A percentile compares a stretch with the other conserved stretches of the same genome.
phyloP scores from a whole-genome alignment of 305 asterid genomes.

The Plantago lanceolata region DNA sequence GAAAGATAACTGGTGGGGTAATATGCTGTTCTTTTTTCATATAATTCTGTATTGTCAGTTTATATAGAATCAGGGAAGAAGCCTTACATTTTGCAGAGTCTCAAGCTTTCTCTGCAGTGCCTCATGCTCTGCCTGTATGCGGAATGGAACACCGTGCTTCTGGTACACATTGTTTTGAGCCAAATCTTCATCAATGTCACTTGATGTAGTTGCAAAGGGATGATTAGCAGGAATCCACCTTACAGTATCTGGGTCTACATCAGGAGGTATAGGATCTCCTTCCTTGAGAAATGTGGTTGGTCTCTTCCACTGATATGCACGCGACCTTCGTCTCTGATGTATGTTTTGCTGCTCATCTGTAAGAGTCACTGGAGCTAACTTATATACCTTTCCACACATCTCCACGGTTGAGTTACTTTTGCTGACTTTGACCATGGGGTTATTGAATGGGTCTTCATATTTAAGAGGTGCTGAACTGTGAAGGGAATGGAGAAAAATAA shows the following conservation, averaged over 20 bases:
- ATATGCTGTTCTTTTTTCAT: background rate
- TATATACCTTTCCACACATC: conserved; percentile 93
- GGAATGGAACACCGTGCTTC: conserved; percentile 94
- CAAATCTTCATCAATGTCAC: conserved; percentile 88
- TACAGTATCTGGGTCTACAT: conserved; percentile 93
- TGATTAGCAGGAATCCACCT: conserved; percentile 99
- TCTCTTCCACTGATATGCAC: conserved; percentile 97
- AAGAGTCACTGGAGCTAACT: conserved; percentile 87
- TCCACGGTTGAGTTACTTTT: conserved; percentile 79
- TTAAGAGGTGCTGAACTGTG: conserved; percentile 79
- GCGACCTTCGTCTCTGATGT: conserved; percentile 91
- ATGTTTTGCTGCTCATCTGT: conserved; percentile 72
- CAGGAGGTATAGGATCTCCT: conserved; percentile 89
- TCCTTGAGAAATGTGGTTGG: conserved; percentile 86
- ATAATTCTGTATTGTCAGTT: background rate
- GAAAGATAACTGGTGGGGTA: background rate
- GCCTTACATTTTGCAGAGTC: conserved; percentile 78
- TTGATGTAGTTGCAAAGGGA: conserved; percentile 93
- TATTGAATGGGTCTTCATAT: conserved; percentile 92
- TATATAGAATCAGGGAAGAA: background rate
- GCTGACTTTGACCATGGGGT: conserved; percentile 87
- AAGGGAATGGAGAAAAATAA: conserved; percentile 10
- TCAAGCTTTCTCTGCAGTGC: conserved; percentile 94
- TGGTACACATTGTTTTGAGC: conserved; percentile 85
- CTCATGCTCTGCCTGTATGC: conserved; percentile 93